phyloP scores from a whole-genome alignment of 768 basidiomycete species.

The Podaxis pistillaris region DNA sequence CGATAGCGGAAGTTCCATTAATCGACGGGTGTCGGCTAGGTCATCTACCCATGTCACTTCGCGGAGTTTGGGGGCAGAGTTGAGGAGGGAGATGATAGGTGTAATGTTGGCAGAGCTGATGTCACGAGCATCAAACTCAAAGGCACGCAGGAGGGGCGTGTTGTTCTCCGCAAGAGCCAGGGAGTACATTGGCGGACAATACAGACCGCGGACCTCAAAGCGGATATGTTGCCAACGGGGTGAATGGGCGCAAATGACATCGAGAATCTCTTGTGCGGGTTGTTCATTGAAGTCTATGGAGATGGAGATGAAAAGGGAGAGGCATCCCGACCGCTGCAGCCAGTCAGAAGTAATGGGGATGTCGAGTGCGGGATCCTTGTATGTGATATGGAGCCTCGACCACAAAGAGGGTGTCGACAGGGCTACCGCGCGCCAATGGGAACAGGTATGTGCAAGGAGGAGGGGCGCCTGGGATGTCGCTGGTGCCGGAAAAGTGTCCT shows the following conservation, averaged over 20 bases:
- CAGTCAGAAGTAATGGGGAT: constrained; percentile 23
- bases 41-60: constrained; percentile 34
- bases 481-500: constrained; percentile 26
- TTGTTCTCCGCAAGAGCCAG: constrained; percentile 24
- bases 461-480: constrained; percentile 26
- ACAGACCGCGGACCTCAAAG: constrained; percentile 31
- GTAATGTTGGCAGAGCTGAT: constrained; percentile 29
- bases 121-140: constrained; percentile 32
- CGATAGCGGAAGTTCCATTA: constrained; percentile 28
- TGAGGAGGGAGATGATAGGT: constrained; percentile 28
- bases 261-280: constrained; percentile 29
- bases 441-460: constrained; percentile 27
- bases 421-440: constrained; percentile 26
- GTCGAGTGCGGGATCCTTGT: constrained; percentile 27
- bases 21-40: constrained; percentile 28
- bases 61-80: constrained; percentile 25
- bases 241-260: constrained; percentile 27
- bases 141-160: constrained; percentile 26
- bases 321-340: constrained; percentile 28
- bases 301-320: constrained; percentile 27
- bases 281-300: constrained; percentile 32
- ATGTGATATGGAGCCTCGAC: constrained; percentile 30
- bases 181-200: constrained; percentile 30
- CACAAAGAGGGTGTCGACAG: constrained; percentile 28
- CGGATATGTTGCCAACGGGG: constrained; percentile 30